Percentiles rank a stretch among this genome's conserved stretches.
Evolutionary conservation across 2,329 filamentous ascomycete genomes (phyloP).

Genomic region (Fusarium sublunatum): DNA sequence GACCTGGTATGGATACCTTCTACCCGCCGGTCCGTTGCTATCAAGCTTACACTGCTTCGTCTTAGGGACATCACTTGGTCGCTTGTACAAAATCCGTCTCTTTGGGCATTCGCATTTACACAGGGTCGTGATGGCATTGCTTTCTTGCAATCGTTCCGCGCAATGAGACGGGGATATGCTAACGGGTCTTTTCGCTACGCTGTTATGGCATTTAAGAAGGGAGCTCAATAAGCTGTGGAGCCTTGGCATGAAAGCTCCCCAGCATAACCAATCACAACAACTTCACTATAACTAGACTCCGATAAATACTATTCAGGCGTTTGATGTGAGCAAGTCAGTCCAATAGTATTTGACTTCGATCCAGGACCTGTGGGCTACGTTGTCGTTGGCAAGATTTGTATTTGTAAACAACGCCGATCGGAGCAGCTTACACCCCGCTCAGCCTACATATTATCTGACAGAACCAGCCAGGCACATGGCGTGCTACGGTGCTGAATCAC

Average conservation of each 20-base stretch:
- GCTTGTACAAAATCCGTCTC: slow-evolving; percentile 67
- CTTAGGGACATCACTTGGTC: slow-evolving; percentile 71
- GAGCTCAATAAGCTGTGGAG: not conserved
- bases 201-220: slow-evolving; percentile 67
- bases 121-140: slow-evolving; percentile 70
- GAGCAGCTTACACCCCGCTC: not conserved
- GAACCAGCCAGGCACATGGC: slow-evolving; percentile 14
- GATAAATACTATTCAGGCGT: not conserved
- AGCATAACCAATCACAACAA: not conserved
- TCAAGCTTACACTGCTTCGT: not conserved
- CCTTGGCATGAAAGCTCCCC: not conserved
- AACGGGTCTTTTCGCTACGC: slow-evolving; percentile 69
- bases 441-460: slow-evolving; percentile 7
- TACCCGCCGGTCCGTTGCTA: not conserved
- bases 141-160: slow-evolving; percentile 70
- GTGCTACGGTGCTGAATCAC: slow-evolving; percentile 6
- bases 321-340: not conserved
- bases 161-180: slow-evolving; percentile 69
- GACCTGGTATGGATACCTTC: slow-evolving; percentile 62
- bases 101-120: slow-evolving; percentile 70
- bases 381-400: slow-evolving; percentile 1
- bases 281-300: not conserved
- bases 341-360: not conserved
- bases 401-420: not conserved
- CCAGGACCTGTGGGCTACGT: not conserved